Percentiles rank a stretch among this genome's conserved stretches.
phyloP scores from a whole-genome alignment of 177 flowering plant species.

The Vitis hybrid region DNA sequence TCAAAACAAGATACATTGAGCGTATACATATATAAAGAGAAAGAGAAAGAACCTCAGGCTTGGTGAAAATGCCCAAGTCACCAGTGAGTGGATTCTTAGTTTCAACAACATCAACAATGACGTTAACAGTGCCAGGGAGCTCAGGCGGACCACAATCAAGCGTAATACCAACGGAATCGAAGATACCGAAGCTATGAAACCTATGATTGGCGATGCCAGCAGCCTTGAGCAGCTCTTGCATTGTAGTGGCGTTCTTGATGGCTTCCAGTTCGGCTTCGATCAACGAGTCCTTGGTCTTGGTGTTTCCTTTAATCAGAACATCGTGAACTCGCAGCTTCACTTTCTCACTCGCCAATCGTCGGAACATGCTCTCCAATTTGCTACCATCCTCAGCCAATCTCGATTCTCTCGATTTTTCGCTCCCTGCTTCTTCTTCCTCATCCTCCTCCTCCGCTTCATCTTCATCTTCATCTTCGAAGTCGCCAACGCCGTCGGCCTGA shows the following conservation, averaged over 20 bases:
- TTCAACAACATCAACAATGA: slow-evolving; percentile 74
- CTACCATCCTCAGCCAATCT: slow-evolving; percentile 26
- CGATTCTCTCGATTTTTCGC: slow-evolving; percentile 19
- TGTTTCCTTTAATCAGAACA: slow-evolving; percentile 76
- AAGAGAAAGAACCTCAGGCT: slow-evolving; percentile 63
- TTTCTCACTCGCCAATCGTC: slow-evolving; percentile 44
- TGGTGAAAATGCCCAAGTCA: slow-evolving; percentile 64
- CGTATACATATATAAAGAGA: neutral
- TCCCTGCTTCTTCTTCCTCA: slow-evolving; percentile 33
- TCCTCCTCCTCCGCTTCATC: slow-evolving; percentile 35
- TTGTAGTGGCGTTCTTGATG: slow-evolving; percentile 45
- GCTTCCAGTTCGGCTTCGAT: slow-evolving; percentile 66
- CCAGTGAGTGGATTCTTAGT: slow-evolving; percentile 56
- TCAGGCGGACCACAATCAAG: slow-evolving; percentile 91
- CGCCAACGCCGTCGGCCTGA: slow-evolving; percentile 2
- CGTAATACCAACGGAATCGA: slow-evolving; percentile 71
- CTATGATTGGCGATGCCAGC: slow-evolving; percentile 49
- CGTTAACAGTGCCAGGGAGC: slow-evolving; percentile 82
- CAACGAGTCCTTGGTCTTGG: slow-evolving; percentile 73
- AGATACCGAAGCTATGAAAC: slow-evolving; percentile 58
- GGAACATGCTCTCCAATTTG: slow-evolving; percentile 40
- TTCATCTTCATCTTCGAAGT: slow-evolving; percentile 29
- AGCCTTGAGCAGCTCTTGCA: slow-evolving; percentile 77
- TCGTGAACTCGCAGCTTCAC: slow-evolving; percentile 78
- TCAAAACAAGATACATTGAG: neutral